phyloP scores from a whole-genome alignment of 2,329 filamentous ascomycete genomes.

The Penicillium sp. region DNA sequence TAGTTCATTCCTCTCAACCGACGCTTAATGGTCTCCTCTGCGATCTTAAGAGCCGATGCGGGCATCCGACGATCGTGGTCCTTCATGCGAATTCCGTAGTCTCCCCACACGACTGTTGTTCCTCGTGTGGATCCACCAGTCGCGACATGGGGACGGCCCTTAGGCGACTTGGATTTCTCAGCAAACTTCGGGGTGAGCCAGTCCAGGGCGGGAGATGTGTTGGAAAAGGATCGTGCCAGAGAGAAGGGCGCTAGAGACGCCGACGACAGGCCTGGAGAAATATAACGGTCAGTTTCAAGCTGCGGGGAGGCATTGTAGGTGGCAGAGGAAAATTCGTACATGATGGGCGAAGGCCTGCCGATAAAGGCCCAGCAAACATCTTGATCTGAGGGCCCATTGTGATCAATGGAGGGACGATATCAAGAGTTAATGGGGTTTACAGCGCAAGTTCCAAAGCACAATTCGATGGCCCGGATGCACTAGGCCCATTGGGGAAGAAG shows the following conservation, averaged over 20 bases:
- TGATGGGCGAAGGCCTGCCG: conserved; percentile 34
- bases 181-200: conserved; percentile 83
- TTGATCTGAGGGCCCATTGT: conserved; percentile 39
- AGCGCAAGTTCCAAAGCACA: conserved; percentile 17
- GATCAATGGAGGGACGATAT: conserved; percentile 11
- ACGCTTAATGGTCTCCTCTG: conserved; percentile 89
- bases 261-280: conserved; percentile 28
- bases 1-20: conserved; percentile 89
- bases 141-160: conserved; percentile 81
- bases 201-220: conserved; percentile 60
- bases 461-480: conserved; percentile 21
- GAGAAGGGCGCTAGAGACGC: conserved; percentile 33
- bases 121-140: conserved; percentile 90
- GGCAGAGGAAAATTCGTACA: conserved; percentile 26
- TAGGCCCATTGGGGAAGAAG: conserved; percentile 17
- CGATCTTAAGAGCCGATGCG: conserved; percentile 81
- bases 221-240: conserved; percentile 69
- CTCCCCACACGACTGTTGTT: conserved; percentile 94
- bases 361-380: conserved; percentile 37
- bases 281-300: conserved; percentile 20
- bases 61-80: conserved; percentile 92
- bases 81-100: conserved; percentile 89
- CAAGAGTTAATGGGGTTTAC: conserved; percentile 9
- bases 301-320: conserved; percentile 8
- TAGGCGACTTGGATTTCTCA: conserved; percentile 83